Conservation (phyloP, 805 yeast genomes). For the Metschnikowia sp. region DNA sequence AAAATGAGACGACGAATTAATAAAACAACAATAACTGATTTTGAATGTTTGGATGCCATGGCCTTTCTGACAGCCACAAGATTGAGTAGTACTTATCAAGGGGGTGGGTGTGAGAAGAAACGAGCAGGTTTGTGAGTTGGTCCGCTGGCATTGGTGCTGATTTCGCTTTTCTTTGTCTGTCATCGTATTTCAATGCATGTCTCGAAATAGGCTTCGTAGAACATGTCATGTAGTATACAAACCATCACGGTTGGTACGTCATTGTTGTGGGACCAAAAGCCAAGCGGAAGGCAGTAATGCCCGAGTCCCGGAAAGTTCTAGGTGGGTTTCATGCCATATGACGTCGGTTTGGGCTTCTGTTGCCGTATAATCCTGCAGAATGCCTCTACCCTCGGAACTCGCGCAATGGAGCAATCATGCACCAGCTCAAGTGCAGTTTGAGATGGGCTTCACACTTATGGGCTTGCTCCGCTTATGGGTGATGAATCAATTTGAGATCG, state of each 20-base stretch:
- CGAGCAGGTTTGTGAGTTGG: no score
- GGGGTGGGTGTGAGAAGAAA: no score
- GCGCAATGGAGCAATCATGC: slow-evolving; percentile 11
- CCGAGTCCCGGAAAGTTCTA: neutral
- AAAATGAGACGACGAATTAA: neutral
- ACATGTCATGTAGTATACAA: slow-evolving; percentile 1
- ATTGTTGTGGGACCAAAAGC: neutral
- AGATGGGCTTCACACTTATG: no score
- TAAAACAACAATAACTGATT: no score
- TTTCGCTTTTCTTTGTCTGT: no score
- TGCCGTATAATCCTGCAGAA: slow-evolving; percentile 5
- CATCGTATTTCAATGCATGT: slow-evolving; percentile 1
- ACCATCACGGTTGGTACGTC: neutral
- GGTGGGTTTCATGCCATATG: slow-evolving; percentile 1
- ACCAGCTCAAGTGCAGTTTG: neutral
- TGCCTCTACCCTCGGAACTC: neutral
- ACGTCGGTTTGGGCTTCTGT: slow-evolving; percentile 3
- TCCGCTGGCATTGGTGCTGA: no score
- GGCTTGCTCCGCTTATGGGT: no score
- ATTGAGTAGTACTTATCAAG: no score
- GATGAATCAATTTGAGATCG: no score
- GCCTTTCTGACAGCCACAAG: no score
- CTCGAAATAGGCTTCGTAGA: neutral
- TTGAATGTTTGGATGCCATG: no score
- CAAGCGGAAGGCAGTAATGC: neutral